phyloP scores from a whole-genome alignment of 495 filamentous ascomycete genomes.

The Amorphotheca resinae region DNA sequence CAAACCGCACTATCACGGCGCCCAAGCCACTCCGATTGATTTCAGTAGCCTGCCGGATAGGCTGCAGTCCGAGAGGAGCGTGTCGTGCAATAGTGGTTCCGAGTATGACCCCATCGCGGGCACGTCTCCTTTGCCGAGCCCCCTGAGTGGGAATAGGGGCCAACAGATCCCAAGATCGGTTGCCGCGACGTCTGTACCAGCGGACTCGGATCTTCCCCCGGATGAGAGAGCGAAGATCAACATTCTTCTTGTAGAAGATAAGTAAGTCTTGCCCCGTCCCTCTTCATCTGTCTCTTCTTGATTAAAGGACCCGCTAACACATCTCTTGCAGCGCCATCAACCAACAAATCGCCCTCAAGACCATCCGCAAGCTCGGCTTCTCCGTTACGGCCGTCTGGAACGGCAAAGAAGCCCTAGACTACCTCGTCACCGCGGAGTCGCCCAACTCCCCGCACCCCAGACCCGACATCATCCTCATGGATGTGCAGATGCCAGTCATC shows the following conservation, averaged over 20 bases:
- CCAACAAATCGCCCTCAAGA: conserved; percentile 65
- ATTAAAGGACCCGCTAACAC: conserved; percentile 8
- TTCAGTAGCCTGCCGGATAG: conserved; percentile 44
- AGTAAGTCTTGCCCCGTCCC: conserved; percentile 35
- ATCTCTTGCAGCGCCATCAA: conserved; percentile 43
- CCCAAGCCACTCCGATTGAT: conserved; percentile 31
- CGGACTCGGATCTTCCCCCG: conserved; percentile 27
- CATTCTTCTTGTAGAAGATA: conserved; percentile 71
- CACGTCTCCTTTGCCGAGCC: conserved; percentile 20
- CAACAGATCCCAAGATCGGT: conserved; percentile 24
- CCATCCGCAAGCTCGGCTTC: conserved; percentile 66
- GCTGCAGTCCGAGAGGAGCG: conserved; percentile 47
- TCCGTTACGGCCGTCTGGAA: conserved; percentile 58
- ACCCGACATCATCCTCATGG: conserved; percentile 78
- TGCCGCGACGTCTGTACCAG: conserved; percentile 18
- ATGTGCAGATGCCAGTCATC: conserved; percentile 74
- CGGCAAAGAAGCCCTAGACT: conserved; percentile 64
- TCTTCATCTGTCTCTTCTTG: conserved; percentile 3
- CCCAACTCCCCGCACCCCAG: conserved; percentile 28
- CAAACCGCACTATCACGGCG: conserved; percentile 29
- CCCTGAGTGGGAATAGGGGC: conserved; percentile 22
- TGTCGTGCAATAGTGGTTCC: conserved; percentile 41
- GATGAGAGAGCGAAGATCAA: conserved; percentile 42
- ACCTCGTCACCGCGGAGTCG: conserved; percentile 27
- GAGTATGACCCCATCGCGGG: conserved; percentile 31